Evolutionary conservation across 1,284 basidiomycete genomes (phyloP).

Genomic region (Ustilago sp.): DNA sequence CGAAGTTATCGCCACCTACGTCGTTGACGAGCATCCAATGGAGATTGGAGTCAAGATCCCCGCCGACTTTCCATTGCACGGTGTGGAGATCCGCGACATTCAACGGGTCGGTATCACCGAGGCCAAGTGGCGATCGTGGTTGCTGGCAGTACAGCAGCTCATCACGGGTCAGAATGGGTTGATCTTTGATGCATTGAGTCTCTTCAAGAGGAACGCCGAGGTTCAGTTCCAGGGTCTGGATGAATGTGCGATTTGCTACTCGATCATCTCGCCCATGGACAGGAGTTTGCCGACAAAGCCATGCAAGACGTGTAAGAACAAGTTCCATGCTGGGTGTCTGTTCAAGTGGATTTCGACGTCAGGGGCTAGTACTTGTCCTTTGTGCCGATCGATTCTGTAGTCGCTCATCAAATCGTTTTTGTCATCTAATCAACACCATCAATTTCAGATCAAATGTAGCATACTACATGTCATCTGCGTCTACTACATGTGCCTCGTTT

Average conservation of each 20-base stretch:
- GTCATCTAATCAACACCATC: too few species aligned
- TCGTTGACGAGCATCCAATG: conserved; percentile 92
- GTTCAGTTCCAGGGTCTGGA: conserved; percentile 67
- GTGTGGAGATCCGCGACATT: conserved; percentile 87
- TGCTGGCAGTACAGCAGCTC: conserved; percentile 90
- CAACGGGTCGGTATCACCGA: conserved; percentile 85
- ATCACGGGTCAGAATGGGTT: conserved; percentile 86
- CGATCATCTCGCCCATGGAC: conserved; percentile 92
- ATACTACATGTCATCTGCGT: background rate
- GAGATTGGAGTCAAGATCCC: conserved; percentile 91
- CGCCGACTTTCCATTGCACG: conserved; percentile 87
- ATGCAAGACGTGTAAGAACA: conserved; percentile 92
- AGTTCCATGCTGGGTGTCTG: conserved; percentile 78
- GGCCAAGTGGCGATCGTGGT: conserved; percentile 91
- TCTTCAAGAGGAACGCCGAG: conserved; percentile 95
- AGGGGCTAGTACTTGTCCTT: conserved; percentile 88
- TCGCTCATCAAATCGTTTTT: background rate
- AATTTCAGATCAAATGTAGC: background rate
- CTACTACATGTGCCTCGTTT: background rate
- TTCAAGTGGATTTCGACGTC: conserved; percentile 86
- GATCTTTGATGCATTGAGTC: conserved; percentile 87
- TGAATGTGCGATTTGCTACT: conserved; percentile 72
- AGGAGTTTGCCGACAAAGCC: conserved; percentile 88
- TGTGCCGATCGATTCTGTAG: conserved; percentile 78
- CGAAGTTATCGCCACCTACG: conserved; percentile 75